Base-by-base conservation (phyloP, 257 asterid species). In the Solanum peruvianum region DNA sequence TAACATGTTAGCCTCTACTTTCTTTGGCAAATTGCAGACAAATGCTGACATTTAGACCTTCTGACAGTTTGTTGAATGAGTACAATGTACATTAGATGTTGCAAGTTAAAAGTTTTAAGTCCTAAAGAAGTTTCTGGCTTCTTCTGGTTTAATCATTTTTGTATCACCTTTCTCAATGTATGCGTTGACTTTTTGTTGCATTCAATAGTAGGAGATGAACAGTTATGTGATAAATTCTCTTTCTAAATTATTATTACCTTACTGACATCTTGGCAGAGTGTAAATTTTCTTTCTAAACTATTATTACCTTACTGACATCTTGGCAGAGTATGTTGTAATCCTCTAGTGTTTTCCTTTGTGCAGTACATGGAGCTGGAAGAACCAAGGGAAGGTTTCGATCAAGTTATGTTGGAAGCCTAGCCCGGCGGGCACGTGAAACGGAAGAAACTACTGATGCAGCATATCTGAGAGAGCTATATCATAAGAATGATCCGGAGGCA, bases 401-500 rank as follows among this genome's bases (percentile, higher is more conserved):
- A 87, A 93, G 92, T 90, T 90, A 93, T 90, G 95, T 94, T 80
- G 95, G 98, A 62, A 95, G 98, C 86, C 90, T 93, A 77, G 90
- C 98, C 88, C 95, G 96, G 70, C 91, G 95, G 89, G 88, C 88
- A 67, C 99, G 98, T 73, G 94, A 94, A 2, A 60, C 90, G 64
- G 97, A 92, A 41, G 94, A 92, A 89, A 87, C 93, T 60, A 89
- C 86, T 86, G 99, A 94, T 91, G 92, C 92, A 73, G 94, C 98
- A 41, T 95, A 97, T 93, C 95, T 97, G 69, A 96, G 90, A 88
- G 98, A 97, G 91, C 93, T 95, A 58, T 85, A 89, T 88, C 87
- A 88, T 70, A 93, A 92, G 80, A 93, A 93, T 88, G 98, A 96
- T 88, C 95, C 97, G 7, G 99, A 95, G 88, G 91, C 92, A 67